These are phyloP conservation scores for Avena eriantha DNA, from an alignment of 176 grass and related monocot genomes.

Conservation along the genomic window DNA sequence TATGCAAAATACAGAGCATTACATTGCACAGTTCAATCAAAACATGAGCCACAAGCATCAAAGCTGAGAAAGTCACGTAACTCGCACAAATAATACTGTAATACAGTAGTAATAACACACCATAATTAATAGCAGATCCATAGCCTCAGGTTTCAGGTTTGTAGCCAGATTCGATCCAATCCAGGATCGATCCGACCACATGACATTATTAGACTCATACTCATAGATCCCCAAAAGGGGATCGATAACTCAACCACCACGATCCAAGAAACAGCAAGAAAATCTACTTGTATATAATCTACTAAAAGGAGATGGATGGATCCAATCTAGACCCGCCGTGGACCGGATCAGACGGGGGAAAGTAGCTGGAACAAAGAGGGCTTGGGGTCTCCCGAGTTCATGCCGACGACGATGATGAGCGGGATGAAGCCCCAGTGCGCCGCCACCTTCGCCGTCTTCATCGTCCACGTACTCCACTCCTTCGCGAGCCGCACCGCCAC, in stretches of 20 bases:
- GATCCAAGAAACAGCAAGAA: constrained; percentile 32
- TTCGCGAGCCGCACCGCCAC: constrained; percentile 52
- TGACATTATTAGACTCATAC: constrained; percentile 39
- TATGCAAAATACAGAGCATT: too few species aligned
- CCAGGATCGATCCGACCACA: constrained; percentile 11
- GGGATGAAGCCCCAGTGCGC: constrained; percentile 93
- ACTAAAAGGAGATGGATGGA: constrained; percentile 27
- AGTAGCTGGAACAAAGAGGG: constrained; percentile 69
- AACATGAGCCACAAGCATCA: background rate
- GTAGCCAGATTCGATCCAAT: constrained; percentile 21
- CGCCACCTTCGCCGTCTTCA: constrained; percentile 83
- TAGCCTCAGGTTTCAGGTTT: background rate
- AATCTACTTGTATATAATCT: constrained; percentile 12
- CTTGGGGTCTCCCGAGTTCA: constrained; percentile 78
- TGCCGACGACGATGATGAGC: constrained; percentile 82
- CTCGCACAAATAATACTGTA: background rate
- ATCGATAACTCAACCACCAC: background rate
- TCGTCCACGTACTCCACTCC: constrained; percentile 87
- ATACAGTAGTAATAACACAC: constrained; percentile 3
- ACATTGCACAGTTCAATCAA: background rate
- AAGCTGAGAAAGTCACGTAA: background rate
- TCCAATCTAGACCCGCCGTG: background rate
- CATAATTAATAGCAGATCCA: constrained; percentile 28
- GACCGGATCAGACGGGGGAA: constrained; percentile 61
- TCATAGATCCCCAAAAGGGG: background rate